Conservation (phyloP, 2,329 filamentous ascomycete species). For the Hypoxylon sp. region DNA sequence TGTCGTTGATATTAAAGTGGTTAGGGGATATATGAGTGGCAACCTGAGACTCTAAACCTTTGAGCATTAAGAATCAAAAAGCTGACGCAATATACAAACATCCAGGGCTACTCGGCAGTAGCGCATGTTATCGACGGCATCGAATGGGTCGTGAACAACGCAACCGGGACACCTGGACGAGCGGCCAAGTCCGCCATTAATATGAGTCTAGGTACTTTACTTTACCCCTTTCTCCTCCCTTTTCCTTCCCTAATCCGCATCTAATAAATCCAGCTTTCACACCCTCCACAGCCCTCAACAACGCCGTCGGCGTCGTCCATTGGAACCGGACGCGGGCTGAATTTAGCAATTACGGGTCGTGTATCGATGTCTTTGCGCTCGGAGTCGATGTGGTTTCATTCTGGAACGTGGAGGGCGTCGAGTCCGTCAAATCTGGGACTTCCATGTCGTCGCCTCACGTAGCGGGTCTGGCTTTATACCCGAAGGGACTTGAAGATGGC, state of each 20-base stretch:
- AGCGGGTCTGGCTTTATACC: conserved; percentile 66
- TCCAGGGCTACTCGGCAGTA: conserved; percentile 35
- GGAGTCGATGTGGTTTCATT: conserved; percentile 59
- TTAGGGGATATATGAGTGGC: conserved; percentile 39
- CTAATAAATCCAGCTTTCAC: conserved; percentile 21
- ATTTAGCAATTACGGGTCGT: conserved; percentile 65
- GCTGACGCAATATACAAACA: not conserved
- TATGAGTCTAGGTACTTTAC: conserved; percentile 50
- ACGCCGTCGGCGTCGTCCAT: conserved; percentile 64
- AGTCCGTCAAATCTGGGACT: conserved; percentile 62
- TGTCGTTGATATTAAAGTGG: conserved; percentile 38
- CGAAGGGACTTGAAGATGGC: conserved; percentile 46
- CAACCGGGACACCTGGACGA: conserved; percentile 29
- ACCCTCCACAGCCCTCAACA: conserved; percentile 59
- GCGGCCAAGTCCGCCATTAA: conserved; percentile 43
- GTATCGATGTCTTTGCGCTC: conserved; percentile 60
- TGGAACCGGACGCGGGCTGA: conserved; percentile 54
- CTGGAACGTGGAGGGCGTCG: conserved; percentile 58
- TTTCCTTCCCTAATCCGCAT: no score
- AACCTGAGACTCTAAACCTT: conserved; percentile 27
- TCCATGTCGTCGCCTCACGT: conserved; percentile 69
- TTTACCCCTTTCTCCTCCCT: not conserved
- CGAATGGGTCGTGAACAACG: conserved; percentile 46
- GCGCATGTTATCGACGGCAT: conserved; percentile 55
- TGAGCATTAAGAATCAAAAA: not conserved